These are phyloP conservation scores for Sphagnum fallax DNA, from an alignment of 228 moss, liverwort and hornwort genomes.

Conservation along the genomic window DNA sequence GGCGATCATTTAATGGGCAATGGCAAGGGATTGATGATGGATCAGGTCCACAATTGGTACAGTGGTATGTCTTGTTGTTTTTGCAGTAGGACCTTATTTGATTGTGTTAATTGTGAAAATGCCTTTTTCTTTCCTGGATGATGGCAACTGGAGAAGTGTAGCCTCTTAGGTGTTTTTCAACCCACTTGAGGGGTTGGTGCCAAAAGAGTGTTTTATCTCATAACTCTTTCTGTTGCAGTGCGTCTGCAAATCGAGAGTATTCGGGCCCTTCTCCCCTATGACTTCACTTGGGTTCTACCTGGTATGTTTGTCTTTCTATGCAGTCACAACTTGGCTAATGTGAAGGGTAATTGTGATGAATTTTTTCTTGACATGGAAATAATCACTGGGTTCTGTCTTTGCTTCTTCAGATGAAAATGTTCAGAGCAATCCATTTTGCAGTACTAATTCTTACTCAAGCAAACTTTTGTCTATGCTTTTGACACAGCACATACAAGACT, in stretches of 20 bases:
- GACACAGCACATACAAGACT: neutral
- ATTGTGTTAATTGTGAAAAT: neutral
- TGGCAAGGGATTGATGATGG: slow-evolving; percentile 6
- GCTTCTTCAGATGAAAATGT: neutral
- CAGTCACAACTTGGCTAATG: neutral
- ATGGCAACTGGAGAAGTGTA: too few species aligned
- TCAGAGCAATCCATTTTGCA: neutral
- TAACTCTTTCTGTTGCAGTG: too few species aligned
- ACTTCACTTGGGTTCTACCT: slow-evolving; percentile 79
- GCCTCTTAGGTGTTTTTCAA: too few species aligned
- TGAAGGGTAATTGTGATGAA: neutral
- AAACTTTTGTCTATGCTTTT: neutral
- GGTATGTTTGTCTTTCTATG: slow-evolving; percentile 22
- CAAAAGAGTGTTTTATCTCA: too few species aligned
- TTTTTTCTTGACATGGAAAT: neutral
- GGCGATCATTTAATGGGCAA: slow-evolving; percentile 65
- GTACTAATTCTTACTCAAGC: neutral
- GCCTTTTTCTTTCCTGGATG: neutral
- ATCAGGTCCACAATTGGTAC: slow-evolving; percentile 21
- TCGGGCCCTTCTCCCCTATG: slow-evolving; percentile 24
- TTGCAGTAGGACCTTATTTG: neutral
- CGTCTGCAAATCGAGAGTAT: slow-evolving; percentile 43
- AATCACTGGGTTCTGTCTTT: neutral
- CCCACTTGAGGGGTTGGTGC: too few species aligned
- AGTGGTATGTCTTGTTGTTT: slow-evolving; percentile 29